Base-by-base conservation (phyloP, 2,329 filamentous ascomycete genomes). In the Albophoma yamanashiensis region DNA sequence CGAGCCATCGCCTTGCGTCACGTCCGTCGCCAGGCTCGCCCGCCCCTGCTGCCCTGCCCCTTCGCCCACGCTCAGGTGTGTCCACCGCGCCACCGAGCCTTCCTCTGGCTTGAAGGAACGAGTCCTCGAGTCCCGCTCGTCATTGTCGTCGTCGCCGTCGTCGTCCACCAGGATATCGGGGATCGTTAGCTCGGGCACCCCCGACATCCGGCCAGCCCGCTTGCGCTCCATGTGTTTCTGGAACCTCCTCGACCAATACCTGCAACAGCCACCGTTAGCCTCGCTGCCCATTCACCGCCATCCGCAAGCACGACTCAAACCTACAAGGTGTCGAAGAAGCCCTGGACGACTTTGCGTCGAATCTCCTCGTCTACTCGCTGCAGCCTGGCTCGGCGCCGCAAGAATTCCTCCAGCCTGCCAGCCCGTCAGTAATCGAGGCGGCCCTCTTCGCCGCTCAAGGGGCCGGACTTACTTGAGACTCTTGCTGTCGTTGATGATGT, bases 401-500 rank as follows among this genome's bases (percentile, higher is more conserved):
- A 76, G 73, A 96, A 99, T 71, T 99, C 94, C 69, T 99, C 94
- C 2, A 99, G 82, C 63, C 91, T 91, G 59, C 11, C 34, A 45
- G 31, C 40, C 47, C 17, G 40, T 57, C 52, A 60, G 56, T 52
- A 14, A 55, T 11, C 22, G 6, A 17, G 4, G 34, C 15, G 5
- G 15, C n/a, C 45, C 5, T 36, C 36, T 17, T 25, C 11, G 20
- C 45, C 17, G 20, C 45, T 20, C 20, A 66, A n/a, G n/a, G 17
- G 20, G 50, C 2, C 34, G 53, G 55, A 74, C 78, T 70, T 77
- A 89, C 87, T 83, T 88, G 69, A 99, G 78, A 74, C 92, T 96
- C 80, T 97, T 97, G 78, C 89, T 97, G 74, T 99, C 94, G 66
- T 88, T 96, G 72, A 99, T 99, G 69, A 99, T 92, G 69, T 97